Evolutionary conservation across 768 basidiomycete genomes (phyloP).

Genomic region (Phaeotremella fagi): DNA sequence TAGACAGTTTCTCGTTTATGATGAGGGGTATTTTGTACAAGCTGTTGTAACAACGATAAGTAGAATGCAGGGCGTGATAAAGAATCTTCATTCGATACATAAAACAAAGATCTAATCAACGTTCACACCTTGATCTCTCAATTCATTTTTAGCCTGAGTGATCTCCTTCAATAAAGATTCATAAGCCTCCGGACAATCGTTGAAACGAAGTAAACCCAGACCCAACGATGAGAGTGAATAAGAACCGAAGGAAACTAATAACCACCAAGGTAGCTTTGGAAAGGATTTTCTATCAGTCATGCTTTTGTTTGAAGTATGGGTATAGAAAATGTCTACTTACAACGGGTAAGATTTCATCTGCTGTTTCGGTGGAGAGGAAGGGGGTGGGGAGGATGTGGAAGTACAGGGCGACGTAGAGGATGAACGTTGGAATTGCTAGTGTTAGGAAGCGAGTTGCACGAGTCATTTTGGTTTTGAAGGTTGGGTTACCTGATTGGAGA

Average conservation of each 20-base stretch:
- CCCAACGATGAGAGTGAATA: conserved; percentile 74
- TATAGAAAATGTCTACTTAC: too few species aligned
- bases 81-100: not conserved
- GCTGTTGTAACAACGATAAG: not conserved
- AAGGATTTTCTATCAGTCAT: too few species aligned
- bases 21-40: too few species aligned
- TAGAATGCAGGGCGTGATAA: not conserved
- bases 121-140: conserved; percentile 59
- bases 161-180: conserved; percentile 65
- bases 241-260: conserved; percentile 71
- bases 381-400: conserved; percentile 59
- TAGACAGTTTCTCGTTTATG: not conserved
- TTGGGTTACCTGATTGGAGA: not conserved
- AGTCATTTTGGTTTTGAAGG: conserved; percentile 53
- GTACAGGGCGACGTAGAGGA: conserved; percentile 59
- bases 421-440: conserved; percentile 51
- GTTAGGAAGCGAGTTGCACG: conserved; percentile 58
- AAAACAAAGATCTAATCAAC: conserved; percentile 53
- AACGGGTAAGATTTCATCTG: conserved; percentile 58
- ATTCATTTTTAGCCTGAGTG: conserved; percentile 56
- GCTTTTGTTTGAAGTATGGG: too few species aligned
- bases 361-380: conserved; percentile 49
- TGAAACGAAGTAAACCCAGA: conserved; percentile 66
- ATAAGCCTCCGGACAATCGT: conserved; percentile 76
- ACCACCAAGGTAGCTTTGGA: conserved; percentile 71